Percentiles rank a stretch among this genome's conserved stretches.
Evolutionary conservation across 2,329 filamentous ascomycete species (phyloP).

Genomic region (Talaromyces sp.): DNA sequence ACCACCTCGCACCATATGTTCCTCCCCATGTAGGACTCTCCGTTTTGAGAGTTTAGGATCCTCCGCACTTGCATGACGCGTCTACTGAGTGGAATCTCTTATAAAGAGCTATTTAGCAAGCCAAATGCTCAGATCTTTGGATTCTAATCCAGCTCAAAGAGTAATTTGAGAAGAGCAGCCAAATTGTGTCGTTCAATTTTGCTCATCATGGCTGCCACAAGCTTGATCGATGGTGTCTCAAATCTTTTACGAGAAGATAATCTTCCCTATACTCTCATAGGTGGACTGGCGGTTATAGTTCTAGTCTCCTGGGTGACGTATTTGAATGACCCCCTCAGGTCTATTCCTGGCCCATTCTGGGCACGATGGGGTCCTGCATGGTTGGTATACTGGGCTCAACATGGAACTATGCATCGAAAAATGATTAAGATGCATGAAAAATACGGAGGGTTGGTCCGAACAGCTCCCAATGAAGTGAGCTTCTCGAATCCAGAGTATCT

Average conservation of each 20-base stretch:
- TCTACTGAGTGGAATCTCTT: background rate
- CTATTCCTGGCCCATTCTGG: slow-evolving; percentile 29
- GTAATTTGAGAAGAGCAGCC: background rate
- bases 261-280: background rate
- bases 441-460: slow-evolving; percentile 18
- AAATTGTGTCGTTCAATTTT: background rate
- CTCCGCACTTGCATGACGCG: background rate
- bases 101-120: background rate
- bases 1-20: background rate
- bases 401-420: slow-evolving; percentile 12
- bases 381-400: slow-evolving; percentile 18
- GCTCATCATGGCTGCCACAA: background rate
- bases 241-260: background rate
- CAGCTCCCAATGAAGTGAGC: slow-evolving; percentile 17
- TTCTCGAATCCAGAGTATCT: slow-evolving; percentile 16
- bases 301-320: background rate
- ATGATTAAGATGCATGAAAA: slow-evolving; percentile 18
- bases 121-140: background rate
- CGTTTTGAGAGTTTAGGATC: background rate
- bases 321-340: slow-evolving; percentile 21
- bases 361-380: slow-evolving; percentile 24
- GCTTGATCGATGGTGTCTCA: background rate
- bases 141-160: background rate
- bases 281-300: background rate
- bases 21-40: background rate